Evolutionary conservation across 176 grass and related monocot species (phyloP).

Genomic region (Avena eriantha): DNA sequence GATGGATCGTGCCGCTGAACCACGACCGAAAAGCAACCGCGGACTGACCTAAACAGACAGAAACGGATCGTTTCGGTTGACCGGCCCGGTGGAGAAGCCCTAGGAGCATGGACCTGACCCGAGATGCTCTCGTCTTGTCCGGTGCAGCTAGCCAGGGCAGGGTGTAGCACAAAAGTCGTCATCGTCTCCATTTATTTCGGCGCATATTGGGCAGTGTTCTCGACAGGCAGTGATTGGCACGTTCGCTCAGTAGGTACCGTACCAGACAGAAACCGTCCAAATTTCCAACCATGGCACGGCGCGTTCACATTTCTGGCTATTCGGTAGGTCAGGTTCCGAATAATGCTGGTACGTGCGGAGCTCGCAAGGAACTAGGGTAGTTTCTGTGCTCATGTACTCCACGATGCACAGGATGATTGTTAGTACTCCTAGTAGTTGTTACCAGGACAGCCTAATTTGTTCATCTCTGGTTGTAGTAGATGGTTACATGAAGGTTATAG

Average conservation of each 20-base stretch:
- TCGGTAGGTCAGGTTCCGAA: slow-evolving; percentile 25
- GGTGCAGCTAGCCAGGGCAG: background rate
- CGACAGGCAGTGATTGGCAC: slow-evolving; percentile 39
- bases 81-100: too few species aligned
- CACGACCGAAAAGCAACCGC: too few species aligned
- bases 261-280: slow-evolving; percentile 25
- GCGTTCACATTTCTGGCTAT: slow-evolving; percentile 22
- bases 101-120: too few species aligned
- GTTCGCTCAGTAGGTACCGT: slow-evolving; percentile 48
- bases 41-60: too few species aligned
- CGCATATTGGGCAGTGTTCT: slow-evolving; percentile 35
- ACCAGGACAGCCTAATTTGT: too few species aligned
- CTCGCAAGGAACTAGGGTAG: background rate
- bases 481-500: too few species aligned
- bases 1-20: too few species aligned
- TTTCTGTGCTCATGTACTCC: background rate
- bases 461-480: too few species aligned
- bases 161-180: slow-evolving; percentile 31
- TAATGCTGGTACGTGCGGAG: background rate
- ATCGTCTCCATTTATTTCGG: slow-evolving; percentile 43
- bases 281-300: background rate
- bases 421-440: background rate
- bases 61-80: too few species aligned
- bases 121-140: too few species aligned
- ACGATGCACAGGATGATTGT: background rate